Conservation (phyloP, 1,284 basidiomycete species). For the Caloboletus firmus region DNA sequence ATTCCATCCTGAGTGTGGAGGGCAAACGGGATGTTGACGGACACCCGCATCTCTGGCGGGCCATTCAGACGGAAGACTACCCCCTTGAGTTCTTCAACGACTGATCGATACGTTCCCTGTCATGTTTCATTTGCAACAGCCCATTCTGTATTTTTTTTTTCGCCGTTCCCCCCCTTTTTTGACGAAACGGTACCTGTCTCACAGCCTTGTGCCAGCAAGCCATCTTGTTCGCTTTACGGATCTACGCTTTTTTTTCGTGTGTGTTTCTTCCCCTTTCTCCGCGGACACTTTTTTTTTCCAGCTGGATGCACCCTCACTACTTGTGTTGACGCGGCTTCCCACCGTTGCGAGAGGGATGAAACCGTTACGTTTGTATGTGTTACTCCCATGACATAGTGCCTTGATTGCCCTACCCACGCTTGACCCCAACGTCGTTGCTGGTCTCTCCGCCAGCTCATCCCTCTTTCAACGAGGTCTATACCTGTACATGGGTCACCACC, state of each 20-base stretch:
- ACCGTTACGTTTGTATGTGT: conserved; percentile 17
- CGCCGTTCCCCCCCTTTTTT: not conserved
- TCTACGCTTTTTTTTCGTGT: conserved; percentile 1
- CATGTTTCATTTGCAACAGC: not conserved
- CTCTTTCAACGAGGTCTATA: not conserved
- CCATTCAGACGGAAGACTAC: conserved; percentile 57
- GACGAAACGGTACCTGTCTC: conserved; percentile 23
- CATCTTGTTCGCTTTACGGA: conserved; percentile 1
- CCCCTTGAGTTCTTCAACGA: conserved; percentile 70
- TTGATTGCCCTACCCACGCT: conserved; percentile 9
- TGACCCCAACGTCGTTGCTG: not conserved
- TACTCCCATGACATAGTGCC: not conserved
- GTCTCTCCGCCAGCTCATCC: not conserved
- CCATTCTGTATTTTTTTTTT: not conserved
- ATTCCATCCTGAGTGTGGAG: conserved; percentile 69
- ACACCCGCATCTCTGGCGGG: conserved; percentile 57
- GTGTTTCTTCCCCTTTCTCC: conserved; percentile 1
- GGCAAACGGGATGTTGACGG: conserved; percentile 52
- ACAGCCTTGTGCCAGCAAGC: conserved; percentile 13
- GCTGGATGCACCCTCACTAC: not conserved
- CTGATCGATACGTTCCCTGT: conserved; percentile 5
- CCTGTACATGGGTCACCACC: not conserved
- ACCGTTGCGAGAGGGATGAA: conserved; percentile 3
- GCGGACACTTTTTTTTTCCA: conserved; percentile 9
- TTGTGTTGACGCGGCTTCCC: conserved; percentile 6